Evolutionary conservation across 805 yeast species (phyloP).

Genomic region (Wickerhamomyces subpelliculosus): DNA sequence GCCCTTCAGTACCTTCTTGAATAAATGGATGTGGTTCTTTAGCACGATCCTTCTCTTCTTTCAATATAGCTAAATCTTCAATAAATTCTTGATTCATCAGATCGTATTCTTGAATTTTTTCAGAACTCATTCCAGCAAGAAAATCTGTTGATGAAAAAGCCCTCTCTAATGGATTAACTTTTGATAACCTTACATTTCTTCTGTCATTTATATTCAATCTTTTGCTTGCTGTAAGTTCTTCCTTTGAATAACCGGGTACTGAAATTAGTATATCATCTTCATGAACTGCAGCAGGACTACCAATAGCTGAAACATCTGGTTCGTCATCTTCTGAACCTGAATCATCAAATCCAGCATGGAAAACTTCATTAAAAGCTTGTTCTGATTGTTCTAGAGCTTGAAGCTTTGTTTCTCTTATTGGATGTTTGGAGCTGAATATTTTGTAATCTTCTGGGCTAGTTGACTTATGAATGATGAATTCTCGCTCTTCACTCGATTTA

Average conservation of each 20-base stretch:
- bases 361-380: conserved; percentile 18
- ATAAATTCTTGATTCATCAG: conserved; percentile 11
- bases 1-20: background rate
- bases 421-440: conserved; percentile 16
- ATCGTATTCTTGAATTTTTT: conserved; percentile 13
- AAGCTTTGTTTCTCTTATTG: conserved; percentile 18
- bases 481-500: conserved; percentile 2
- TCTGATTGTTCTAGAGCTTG: conserved; percentile 19
- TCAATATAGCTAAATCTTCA: background rate
- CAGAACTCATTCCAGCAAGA: conserved; percentile 10
- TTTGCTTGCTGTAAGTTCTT: conserved; percentile 20
- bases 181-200: conserved; percentile 18
- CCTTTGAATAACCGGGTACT: conserved; percentile 21
- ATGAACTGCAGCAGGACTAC: conserved; percentile 7
- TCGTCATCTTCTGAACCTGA: conserved; percentile 22
- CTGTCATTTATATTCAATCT: conserved; percentile 16
- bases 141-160: conserved; percentile 15
- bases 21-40: background rate
- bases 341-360: conserved; percentile 15
- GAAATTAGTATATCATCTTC: conserved; percentile 20
- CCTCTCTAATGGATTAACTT: conserved; percentile 16
- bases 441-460: conserved; percentile 19
- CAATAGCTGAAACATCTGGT: conserved; percentile 18
- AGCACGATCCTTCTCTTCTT: background rate
- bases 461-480: conserved; percentile 22